Conservation (phyloP, 139 green algal species). For the Chlamydomonas sp. region DNA sequence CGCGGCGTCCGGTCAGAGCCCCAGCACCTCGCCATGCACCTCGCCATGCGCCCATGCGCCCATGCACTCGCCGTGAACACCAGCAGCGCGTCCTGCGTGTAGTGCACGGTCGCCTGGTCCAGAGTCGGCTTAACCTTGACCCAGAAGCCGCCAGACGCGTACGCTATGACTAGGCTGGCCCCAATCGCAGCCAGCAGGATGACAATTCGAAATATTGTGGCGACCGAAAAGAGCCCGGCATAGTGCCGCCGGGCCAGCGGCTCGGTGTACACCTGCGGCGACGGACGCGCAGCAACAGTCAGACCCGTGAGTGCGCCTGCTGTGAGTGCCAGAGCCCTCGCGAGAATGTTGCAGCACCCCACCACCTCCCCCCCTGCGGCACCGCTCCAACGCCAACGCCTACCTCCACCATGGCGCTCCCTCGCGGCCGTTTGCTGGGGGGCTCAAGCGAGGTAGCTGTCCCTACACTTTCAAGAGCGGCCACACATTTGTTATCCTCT, state of each 20-base stretch:
- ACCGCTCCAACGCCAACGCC: neutral
- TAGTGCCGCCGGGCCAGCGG: slow-evolving; percentile 30
- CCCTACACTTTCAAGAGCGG: too few species aligned
- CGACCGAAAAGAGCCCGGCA: slow-evolving; percentile 8
- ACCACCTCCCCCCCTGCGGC: neutral
- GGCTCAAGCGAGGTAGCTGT: too few species aligned
- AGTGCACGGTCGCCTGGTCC: slow-evolving; percentile 27
- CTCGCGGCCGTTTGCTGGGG: too few species aligned
- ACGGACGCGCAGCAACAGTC: neutral
- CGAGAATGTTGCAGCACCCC: too few species aligned
- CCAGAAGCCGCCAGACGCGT: slow-evolving; percentile 36
- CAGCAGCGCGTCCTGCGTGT: slow-evolving; percentile 25
- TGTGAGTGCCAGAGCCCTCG: too few species aligned
- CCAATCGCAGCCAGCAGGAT: slow-evolving; percentile 20
- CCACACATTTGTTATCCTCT: too few species aligned
- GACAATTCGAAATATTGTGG: slow-evolving; percentile 15
- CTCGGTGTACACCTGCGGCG: slow-evolving; percentile 29
- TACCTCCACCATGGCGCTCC: slow-evolving; percentile 14
- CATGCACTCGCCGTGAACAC: neutral
- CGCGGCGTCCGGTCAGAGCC: too few species aligned
- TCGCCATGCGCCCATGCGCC: neutral
- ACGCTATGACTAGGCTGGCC: slow-evolving; percentile 24
- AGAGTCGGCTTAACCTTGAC: slow-evolving; percentile 20
- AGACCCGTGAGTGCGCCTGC: neutral
- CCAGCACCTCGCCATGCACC: neutral